Conservation (phyloP, 2,329 filamentous ascomycete genomes). For the Trichoderma koningii region DNA sequence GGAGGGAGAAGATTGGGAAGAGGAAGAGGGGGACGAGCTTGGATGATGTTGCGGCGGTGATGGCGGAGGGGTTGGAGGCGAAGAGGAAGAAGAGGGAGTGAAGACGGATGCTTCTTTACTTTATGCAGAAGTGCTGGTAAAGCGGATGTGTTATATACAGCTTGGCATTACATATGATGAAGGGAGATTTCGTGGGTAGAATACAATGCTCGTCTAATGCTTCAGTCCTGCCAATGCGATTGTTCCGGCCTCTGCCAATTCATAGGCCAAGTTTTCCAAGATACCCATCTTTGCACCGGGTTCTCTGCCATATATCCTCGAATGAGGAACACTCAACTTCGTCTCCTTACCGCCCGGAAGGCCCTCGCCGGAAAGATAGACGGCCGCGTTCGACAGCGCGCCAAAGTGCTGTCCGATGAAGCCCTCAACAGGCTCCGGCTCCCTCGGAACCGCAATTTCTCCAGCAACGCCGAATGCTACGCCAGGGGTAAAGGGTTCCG, state of each 20-base stretch:
- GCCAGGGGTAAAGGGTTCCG: constrained; percentile 27
- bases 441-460: constrained; percentile 13
- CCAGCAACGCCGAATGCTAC: constrained; percentile 42
- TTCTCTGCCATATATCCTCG: constrained; percentile 35
- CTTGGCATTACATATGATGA: neutral
- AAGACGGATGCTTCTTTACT: neutral
- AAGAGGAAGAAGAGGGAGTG: constrained; percentile 45
- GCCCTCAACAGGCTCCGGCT: constrained; percentile 9
- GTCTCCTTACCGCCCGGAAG: constrained; percentile 30
- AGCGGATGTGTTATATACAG: constrained; percentile 1
- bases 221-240: constrained; percentile 21
- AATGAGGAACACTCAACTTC: constrained; percentile 43
- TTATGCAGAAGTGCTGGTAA: neutral
- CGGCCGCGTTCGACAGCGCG: constrained; percentile 60
- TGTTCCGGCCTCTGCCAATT: constrained; percentile 28
- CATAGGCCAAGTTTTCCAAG: constrained; percentile 18
- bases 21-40: constrained; percentile 58
- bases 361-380: constrained; percentile 49
- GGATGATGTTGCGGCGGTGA: constrained; percentile 57
- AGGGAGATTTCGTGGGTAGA: no score
- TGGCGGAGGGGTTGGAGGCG: constrained; percentile 51
- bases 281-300: constrained; percentile 6
- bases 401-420: constrained; percentile 57
- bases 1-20: constrained; percentile 58
- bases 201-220: neutral